Conservation (phyloP, 257 asterid species). For the Cruciata laevipes region DNA sequence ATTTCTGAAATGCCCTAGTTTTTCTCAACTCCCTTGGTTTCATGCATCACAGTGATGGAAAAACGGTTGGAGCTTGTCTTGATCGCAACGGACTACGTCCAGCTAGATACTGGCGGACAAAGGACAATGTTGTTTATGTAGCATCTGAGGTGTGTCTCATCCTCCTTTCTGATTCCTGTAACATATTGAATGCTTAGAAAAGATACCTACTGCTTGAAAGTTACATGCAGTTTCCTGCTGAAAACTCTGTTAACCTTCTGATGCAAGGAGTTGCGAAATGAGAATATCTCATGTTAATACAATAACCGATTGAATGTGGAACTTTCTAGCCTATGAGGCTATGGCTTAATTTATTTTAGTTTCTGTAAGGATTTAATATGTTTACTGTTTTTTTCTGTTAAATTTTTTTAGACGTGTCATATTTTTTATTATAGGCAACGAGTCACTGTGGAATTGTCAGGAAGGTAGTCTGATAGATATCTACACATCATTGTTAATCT, state of each 20-base stretch:
- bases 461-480: not conserved
- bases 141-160: constrained; percentile 85
- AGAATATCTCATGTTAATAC: not conserved
- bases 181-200: not conserved
- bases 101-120: constrained; percentile 97
- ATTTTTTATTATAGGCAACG: not conserved
- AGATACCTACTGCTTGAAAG: not conserved
- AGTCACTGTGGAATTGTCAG: no score
- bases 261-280: not conserved
- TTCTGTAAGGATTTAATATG: not conserved
- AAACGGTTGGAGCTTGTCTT: constrained; percentile 98
- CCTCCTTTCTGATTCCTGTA: not conserved
- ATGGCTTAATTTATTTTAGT: not conserved
- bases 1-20: constrained; percentile 1
- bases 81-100: constrained; percentile 99
- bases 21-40: constrained; percentile 3
- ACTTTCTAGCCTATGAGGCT: not conserved
- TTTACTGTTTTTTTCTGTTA: not conserved
- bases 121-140: constrained; percentile 88
- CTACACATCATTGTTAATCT: not conserved
- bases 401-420: not conserved
- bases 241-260: not conserved
- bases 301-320: not conserved
- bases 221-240: not conserved
- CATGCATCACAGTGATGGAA: constrained; percentile 71